These are phyloP conservation scores for Picochlorum sp. DNA, from an alignment of 139 green algal species.

Conservation along the genomic window DNA sequence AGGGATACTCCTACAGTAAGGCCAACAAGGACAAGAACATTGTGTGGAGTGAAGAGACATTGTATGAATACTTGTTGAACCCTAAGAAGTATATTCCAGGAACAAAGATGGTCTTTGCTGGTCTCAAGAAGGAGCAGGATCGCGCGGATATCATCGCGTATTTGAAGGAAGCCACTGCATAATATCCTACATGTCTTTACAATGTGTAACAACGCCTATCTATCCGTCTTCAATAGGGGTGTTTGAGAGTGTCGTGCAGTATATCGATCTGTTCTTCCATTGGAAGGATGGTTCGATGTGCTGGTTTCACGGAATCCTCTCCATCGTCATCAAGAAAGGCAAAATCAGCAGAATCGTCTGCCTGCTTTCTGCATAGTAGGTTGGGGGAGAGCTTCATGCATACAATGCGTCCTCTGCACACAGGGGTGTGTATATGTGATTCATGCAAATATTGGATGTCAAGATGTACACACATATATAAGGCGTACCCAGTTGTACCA, in stretches of 20 bases:
- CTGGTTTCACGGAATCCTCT: no score
- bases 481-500: constrained; percentile 59
- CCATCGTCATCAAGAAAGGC: no score
- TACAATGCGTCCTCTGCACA: no score
- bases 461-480: not conserved
- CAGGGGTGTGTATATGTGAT: no score
- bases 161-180: constrained; percentile 74
- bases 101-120: constrained; percentile 99
- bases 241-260: not conserved
- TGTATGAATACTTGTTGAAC: constrained; percentile 95
- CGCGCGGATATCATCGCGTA: constrained; percentile 75
- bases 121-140: constrained; percentile 94
- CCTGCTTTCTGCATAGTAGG: no score
- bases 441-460: no score
- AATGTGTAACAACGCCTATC: not conserved
- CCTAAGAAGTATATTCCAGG: constrained; percentile 97
- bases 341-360: no score
- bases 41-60: constrained; percentile 73
- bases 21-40: constrained; percentile 95
- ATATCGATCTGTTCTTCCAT: not conserved
- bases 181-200: not conserved
- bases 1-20: constrained; percentile 92
- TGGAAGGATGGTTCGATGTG: not conserved
- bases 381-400: no score
- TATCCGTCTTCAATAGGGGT: not conserved